These are phyloP conservation scores for Gossypium longicalyx DNA, from an alignment of 345 rosid species.

Conservation along the genomic window DNA sequence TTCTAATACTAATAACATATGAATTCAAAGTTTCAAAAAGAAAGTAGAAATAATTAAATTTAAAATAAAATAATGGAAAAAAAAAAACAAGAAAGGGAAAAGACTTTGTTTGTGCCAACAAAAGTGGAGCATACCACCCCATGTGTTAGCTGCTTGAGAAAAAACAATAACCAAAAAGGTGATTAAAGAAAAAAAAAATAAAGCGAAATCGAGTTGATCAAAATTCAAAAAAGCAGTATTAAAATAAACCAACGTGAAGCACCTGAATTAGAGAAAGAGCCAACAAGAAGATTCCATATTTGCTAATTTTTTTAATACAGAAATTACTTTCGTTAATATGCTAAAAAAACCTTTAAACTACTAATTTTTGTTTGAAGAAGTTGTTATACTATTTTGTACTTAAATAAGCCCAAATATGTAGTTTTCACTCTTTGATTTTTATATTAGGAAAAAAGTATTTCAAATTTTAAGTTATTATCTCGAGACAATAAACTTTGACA, in stretches of 20 bases:
- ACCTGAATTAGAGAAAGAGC: neutral
- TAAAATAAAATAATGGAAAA: neutral
- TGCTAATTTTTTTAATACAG: neutral
- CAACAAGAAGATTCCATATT: neutral
- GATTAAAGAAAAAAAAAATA: neutral
- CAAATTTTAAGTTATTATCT: too few relatives aligned
- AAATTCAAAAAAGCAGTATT: neutral
- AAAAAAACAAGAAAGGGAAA: neutral
- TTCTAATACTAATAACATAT: too few relatives aligned
- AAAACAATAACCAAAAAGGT: neutral
- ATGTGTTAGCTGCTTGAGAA: neutral
- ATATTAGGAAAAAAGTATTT: too few relatives aligned
- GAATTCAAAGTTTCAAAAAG: neutral
- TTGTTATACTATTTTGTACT: too few relatives aligned
- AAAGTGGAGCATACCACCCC: slow-evolving; percentile 11
- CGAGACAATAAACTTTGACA: too few relatives aligned
- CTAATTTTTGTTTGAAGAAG: too few relatives aligned
- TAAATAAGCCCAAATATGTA: too few relatives aligned
- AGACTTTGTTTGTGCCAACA: neutral
- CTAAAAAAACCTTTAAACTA: too few relatives aligned
- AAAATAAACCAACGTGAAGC: slow-evolving; percentile 8
- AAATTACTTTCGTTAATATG: too few relatives aligned
- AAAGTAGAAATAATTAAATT: neutral
- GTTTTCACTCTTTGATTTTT: too few relatives aligned
- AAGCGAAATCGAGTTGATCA: neutral